Conservation (phyloP, 2,329 filamentous ascomycete genomes). For the Penicillium oxalicum region DNA sequence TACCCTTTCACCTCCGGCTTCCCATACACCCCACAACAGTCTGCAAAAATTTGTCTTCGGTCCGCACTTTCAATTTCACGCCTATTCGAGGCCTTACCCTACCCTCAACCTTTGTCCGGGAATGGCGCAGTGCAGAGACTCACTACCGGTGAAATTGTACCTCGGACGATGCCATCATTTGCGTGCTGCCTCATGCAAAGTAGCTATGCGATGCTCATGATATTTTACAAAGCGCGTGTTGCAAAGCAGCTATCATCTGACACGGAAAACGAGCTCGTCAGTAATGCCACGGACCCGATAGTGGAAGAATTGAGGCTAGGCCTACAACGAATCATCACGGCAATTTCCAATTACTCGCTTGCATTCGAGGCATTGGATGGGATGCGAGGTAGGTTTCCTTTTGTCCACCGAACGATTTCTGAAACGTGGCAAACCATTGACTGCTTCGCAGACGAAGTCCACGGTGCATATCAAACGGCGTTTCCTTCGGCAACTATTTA, state of each 20-base stretch:
- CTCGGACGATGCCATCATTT: slow-evolving; percentile 44
- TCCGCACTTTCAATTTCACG: slow-evolving; percentile 38
- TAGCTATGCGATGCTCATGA: slow-evolving; percentile 44
- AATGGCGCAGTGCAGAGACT: slow-evolving; percentile 14
- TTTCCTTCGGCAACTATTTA: slow-evolving; percentile 25
- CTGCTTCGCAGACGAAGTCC: slow-evolving; percentile 34
- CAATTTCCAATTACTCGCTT: slow-evolving; percentile 37
- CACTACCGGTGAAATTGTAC: slow-evolving; percentile 15
- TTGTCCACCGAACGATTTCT: background rate
- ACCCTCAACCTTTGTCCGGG: slow-evolving; percentile 29
- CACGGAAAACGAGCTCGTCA: slow-evolving; percentile 15
- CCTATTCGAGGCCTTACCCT: slow-evolving; percentile 37
- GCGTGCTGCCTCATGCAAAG: slow-evolving; percentile 45
- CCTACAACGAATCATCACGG: slow-evolving; percentile 32
- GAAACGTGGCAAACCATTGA: slow-evolving; percentile 4
- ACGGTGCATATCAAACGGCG: slow-evolving; percentile 39
- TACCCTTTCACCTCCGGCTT: slow-evolving; percentile 31
- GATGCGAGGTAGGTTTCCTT: slow-evolving; percentile 36
- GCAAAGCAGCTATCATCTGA: slow-evolving; percentile 28
- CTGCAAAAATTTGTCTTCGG: slow-evolving; percentile 37
- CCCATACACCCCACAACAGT: slow-evolving; percentile 39
- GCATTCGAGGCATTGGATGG: slow-evolving; percentile 41
- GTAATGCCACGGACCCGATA: slow-evolving; percentile 26
- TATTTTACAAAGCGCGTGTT: slow-evolving; percentile 40
- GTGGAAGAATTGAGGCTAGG: slow-evolving; percentile 35